A percentile compares a stretch with the other conserved stretches of the same genome.
These are phyloP conservation scores for Luvunga scandens DNA, from an alignment of 345 rosid species.

Conservation along the genomic window DNA sequence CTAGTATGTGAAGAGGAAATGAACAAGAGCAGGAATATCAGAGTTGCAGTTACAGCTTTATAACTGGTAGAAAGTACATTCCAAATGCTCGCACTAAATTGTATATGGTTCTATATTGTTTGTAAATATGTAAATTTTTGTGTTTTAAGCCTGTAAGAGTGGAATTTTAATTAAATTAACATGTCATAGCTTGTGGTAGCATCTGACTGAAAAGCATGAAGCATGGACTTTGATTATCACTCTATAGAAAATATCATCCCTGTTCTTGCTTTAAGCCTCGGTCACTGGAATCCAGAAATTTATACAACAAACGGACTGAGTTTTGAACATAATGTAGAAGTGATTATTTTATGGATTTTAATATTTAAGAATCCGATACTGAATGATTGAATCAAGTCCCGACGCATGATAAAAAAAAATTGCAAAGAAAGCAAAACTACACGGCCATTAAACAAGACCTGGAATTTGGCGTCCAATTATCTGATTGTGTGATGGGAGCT, in stretches of 20 bases:
- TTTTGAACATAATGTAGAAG: background rate
- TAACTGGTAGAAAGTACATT: background rate
- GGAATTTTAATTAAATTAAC: background rate
- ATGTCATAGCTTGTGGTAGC: background rate
- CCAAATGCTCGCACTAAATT: background rate
- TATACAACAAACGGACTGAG: background rate
- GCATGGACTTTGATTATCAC: background rate
- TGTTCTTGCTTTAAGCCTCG: background rate
- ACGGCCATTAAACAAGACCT: background rate
- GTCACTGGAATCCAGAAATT: background rate
- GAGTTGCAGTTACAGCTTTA: background rate
- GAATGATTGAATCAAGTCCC: background rate
- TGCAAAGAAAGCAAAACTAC: background rate
- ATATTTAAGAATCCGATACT: background rate
- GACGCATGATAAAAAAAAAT: background rate
- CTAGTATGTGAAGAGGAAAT: background rate
- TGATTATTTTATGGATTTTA: background rate
- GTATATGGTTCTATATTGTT: background rate
- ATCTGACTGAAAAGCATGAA: background rate
- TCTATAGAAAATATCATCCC: background rate
- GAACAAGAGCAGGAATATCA: background rate
- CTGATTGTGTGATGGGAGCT: background rate
- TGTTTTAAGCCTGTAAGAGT: background rate
- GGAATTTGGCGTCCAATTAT: background rate
- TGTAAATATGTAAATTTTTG: background rate